Base-by-base conservation (phyloP, 805 yeast genomes). In the Metschnikowia peoriensis region DNA sequence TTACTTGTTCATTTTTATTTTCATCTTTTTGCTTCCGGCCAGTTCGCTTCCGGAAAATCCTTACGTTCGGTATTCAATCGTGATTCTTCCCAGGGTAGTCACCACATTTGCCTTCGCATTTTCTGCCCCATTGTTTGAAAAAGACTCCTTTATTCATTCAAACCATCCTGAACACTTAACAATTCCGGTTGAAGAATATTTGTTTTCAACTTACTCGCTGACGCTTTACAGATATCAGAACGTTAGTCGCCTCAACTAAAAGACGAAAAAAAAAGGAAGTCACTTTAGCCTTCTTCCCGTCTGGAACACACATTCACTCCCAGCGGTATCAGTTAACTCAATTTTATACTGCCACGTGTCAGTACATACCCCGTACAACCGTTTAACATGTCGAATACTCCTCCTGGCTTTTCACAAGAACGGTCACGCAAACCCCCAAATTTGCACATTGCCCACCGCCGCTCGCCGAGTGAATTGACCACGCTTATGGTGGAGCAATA, bases 381-480 rank as follows among this genome's bases (percentile, higher is more conserved):
- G 17, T 8, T 8, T 16, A 14, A 17, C 44, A 58, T 58, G 62
- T 56, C 62, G 10, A 50, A 56, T 28, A 49, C 47, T 7, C 53
- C 58, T 12, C 47, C 52, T 35, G 49, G 55, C 27, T 49, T 47
- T 34, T 45, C 43, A 28, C 47, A 38, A 32, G 54, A 51, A 14
- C 28, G 51, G 17, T 41, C 57, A 16, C 67, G 66, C 58, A 69
- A 68, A 52, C 70, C 73, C 2, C 68, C 66, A 48, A 73, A 70
- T 60, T 65, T 94, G 54, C 96, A 91, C 71, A 91, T 93, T 58
- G 98, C 98, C n/a, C 98, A 94, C 65, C 82, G 98, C 64, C 81
- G 97, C 55, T 88, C 97, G 2, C 97, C 97, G n/a, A 84, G 92
- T 60, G 99, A 94, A 68, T 77, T 94, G 67, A 93, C 98, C 2